Base-by-base conservation (phyloP, 768 basidiomycete genomes). In the Leccinum ochraceum region DNA sequence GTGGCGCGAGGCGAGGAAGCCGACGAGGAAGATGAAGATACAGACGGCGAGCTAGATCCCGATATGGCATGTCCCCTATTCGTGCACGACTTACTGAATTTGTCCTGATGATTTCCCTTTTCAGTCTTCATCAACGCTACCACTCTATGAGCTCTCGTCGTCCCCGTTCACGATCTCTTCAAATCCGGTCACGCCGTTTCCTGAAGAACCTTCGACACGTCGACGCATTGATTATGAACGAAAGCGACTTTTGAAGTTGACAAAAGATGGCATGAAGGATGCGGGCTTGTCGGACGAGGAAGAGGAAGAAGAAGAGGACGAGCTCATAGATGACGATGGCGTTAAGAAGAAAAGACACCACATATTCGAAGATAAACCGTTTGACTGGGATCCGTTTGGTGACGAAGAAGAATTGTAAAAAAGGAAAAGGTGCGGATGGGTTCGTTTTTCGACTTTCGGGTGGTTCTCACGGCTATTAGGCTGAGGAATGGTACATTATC, bases 171-270 rank as follows among this genome's bases (percentile, higher is more conserved):
- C 51, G 36, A 59, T 65, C 8, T 74, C 67, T 24, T 74, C 71
- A 4, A 70, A 70, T 52, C 71, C 73, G 1, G 64, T 73, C 26
- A 74, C 73, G 1, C 72, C 72, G 3, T 73, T 73, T 26, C 72
- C 72, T 16, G 48, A 64, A 9, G 69, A 70, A 17, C 67, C 59
- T 2, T 70, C 69, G 0, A 65, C 63, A 9, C 69, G 73, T 49
- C 66, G 71, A 55, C 67, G 72, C 7, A 72, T 73, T 24, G 71
- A 73, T 28, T 74, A 73, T 24, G 71, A 72, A 54, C 66, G 66
- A 28, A 71, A 66, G 16, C 73, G 72, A 20, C 51, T 73, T 1
- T 30, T 71, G 32, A 69, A 69, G 60, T 50, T 73, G 54, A 71
- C 73, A 6, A 73, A 69, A 30, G 69, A 69, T 0, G 69, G 69